A percentile compares a stretch with the other conserved stretches of the same genome.
phyloP scores from a whole-genome alignment of 106 monocot species.

The Apostasia shenzhenica region DNA sequence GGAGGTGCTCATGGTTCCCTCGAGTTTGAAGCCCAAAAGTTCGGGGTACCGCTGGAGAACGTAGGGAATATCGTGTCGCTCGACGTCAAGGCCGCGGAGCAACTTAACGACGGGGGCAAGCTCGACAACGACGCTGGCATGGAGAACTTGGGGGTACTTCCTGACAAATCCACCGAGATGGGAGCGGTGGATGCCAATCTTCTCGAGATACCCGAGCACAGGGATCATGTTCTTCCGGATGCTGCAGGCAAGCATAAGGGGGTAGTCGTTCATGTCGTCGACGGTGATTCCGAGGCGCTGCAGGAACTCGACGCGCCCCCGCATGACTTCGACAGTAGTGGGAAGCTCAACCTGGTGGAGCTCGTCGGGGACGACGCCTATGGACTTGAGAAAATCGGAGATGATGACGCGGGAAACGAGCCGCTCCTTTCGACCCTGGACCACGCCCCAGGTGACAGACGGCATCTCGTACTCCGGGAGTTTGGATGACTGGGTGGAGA shows the following conservation, averaged over 20 bases:
- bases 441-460: conserved; percentile 79
- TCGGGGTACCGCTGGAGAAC: conserved; percentile 82
- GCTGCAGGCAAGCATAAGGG: conserved; percentile 81
- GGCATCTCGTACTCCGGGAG: conserved; percentile 85
- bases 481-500: conserved; percentile 16
- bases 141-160: conserved; percentile 77
- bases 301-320: conserved; percentile 85
- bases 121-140: conserved; percentile 84
- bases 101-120: conserved; percentile 68
- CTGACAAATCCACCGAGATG: conserved; percentile 54
- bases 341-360: conserved; percentile 82
- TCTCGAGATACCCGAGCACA: conserved; percentile 81
- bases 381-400: conserved; percentile 69
- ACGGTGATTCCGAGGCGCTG: conserved; percentile 67
- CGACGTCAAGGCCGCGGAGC: conserved; percentile 82
- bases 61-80: conserved; percentile 51
- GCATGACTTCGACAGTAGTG: conserved; percentile 80
- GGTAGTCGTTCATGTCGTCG: conserved; percentile 81
- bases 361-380: conserved; percentile 78
- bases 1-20: conserved; percentile 97
- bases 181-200: conserved; percentile 51
- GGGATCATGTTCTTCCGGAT: conserved; percentile 90
- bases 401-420: conserved; percentile 84
- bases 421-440: conserved; percentile 85
- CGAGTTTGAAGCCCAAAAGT: conserved; percentile 81